Base-by-base conservation (phyloP, 2,329 filamentous ascomycete species). In the Cryphonectria radicalis region DNA sequence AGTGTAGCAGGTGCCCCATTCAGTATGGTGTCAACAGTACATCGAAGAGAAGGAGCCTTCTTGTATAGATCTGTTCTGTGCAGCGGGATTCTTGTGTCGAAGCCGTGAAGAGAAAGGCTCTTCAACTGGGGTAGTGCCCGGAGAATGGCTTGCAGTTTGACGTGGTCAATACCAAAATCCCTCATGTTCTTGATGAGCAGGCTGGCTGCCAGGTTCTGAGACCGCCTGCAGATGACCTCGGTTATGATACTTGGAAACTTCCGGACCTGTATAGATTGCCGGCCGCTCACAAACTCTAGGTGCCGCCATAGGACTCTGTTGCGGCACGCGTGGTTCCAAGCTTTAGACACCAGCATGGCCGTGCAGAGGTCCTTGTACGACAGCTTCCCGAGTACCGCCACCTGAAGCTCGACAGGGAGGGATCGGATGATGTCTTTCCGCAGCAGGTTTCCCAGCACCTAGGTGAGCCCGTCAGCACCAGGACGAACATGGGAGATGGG, bases 331-430 rank as follows among this genome's bases (percentile, higher is more conserved):
- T 13, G 11, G 5, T 72, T 70, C 72, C 72, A 73, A 19, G 42
- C 37, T 59, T 66, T 72, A 4, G 50, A 70, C 10, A 73, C 72
- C 50, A 60, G 43, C 72, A 73, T 72, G 35, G 70, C 60, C 35
- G 50, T 43, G 46, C 72, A 73, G 11, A 73, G 59, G 11, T 70
- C 70, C 17, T 17, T 6, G 17, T 35, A n/a, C 22, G 35, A n/a
- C 13, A 73, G 40, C 37, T 70, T 8, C 8, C 10, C 22, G 1
- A 73, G 55, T 28, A 72, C 50, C 43, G 68, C 59, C 6, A 6
- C 10, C 25, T n/a, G 53, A 42, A 73, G 3, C 46, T 73, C 72
- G 7, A 14, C 0, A 14, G 72, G 70, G 3, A 72, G 32, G 53
- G 11, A 35, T 25, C 22, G 25, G 3, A 73, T 19, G 35, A 71